These are phyloP conservation scores for Lactarius deliciosus DNA, from an alignment of 768 basidiomycete species.

Conservation along the genomic window DNA sequence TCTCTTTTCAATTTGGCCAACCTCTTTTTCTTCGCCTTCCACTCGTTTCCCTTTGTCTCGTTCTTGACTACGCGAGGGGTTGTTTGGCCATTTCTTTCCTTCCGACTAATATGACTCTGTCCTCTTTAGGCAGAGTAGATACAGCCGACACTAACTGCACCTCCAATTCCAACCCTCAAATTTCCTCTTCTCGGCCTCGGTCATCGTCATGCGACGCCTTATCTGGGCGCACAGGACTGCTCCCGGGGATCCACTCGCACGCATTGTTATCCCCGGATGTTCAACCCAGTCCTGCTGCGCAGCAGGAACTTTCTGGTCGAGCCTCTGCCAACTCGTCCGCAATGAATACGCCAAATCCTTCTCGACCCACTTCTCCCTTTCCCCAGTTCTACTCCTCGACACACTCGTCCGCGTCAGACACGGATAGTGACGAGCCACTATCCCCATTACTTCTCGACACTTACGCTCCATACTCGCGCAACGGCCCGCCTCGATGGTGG, in stretches of 20 bases:
- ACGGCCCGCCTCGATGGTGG: constrained; percentile 61
- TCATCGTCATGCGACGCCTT: background rate
- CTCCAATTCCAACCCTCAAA: background rate
- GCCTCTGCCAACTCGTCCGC: constrained; percentile 36
- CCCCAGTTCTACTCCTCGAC: constrained; percentile 53
- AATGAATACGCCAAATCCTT: constrained; percentile 53
- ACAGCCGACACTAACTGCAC: constrained; percentile 31
- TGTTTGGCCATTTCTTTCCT: constrained; percentile 10
- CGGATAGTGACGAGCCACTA: constrained; percentile 59
- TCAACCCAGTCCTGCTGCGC: constrained; percentile 7
- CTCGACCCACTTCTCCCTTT: constrained; percentile 60
- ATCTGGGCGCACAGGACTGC: background rate
- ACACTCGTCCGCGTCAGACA: constrained; percentile 58
- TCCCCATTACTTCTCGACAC: constrained; percentile 43
- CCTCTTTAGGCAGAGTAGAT: constrained; percentile 4
- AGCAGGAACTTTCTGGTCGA: constrained; percentile 7
- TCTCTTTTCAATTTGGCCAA: background rate
- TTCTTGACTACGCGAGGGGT: background rate
- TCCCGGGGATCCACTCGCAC: constrained; percentile 29
- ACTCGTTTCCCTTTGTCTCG: constrained; percentile 8
- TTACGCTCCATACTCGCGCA: constrained; percentile 30
- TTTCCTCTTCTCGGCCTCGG: background rate
- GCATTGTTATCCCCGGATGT: constrained; percentile 6
- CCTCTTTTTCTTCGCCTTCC: constrained; percentile 4
- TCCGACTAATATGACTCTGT: constrained; percentile 11